Percentiles rank a stretch among this genome's conserved stretches.
phyloP scores from a whole-genome alignment of 768 basidiomycete genomes.

The Leccinellum luteum region DNA sequence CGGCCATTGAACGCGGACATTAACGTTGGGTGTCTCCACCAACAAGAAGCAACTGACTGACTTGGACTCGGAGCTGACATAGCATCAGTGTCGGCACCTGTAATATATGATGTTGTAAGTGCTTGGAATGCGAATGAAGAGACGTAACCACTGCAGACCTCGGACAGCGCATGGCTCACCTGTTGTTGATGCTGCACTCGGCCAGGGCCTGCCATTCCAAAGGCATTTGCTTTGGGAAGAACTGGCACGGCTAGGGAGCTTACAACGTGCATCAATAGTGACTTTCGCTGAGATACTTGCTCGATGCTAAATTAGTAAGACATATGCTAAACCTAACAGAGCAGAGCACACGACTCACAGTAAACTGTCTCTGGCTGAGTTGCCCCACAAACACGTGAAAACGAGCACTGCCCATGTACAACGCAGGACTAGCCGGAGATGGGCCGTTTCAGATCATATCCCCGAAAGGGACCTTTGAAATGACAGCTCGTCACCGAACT shows the following conservation, averaged over 20 bases:
- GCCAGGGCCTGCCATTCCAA: conserved; percentile 74
- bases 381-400: conserved; percentile 51
- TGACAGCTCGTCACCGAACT: conserved; percentile 78
- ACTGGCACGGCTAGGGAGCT: conserved; percentile 32
- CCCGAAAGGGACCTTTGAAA: conserved; percentile 66
- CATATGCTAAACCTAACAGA: background rate
- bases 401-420: conserved; percentile 11
- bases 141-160: conserved; percentile 41
- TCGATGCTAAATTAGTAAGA: conserved; percentile 49
- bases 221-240: conserved; percentile 79
- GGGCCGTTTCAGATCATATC: conserved; percentile 74
- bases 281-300: conserved; percentile 80
- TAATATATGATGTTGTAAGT: background rate
- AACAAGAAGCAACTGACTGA: conserved; percentile 30
- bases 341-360: conserved; percentile 3
- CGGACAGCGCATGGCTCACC: conserved; percentile 86
- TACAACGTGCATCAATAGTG: conserved; percentile 55
- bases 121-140: conserved; percentile 6
- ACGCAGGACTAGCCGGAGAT: conserved; percentile 10
- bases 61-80: conserved; percentile 58
- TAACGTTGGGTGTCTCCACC: conserved; percentile 12
- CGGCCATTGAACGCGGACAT: conserved; percentile 39
- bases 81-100: conserved; percentile 75
- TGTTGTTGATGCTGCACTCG: conserved; percentile 79
- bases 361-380: conserved; percentile 57